These are phyloP conservation scores for Amylostereum chailletii DNA, from an alignment of 1,284 basidiomycete species.

Conservation along the genomic window DNA sequence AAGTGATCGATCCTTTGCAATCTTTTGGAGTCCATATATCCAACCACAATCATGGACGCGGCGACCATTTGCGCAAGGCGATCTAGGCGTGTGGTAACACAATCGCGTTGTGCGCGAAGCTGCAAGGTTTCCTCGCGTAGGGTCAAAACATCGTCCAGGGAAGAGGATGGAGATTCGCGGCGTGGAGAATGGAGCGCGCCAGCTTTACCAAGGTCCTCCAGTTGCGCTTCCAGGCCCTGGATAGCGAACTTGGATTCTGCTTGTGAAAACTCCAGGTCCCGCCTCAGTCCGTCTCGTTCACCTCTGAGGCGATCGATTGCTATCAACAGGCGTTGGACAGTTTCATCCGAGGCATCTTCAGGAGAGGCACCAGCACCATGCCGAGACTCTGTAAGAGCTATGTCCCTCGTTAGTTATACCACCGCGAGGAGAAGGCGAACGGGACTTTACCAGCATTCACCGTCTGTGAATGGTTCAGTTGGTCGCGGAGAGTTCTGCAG, in stretches of 20 bases:
- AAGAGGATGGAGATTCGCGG: no score
- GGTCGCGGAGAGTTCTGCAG: neutral
- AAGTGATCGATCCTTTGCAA: no score
- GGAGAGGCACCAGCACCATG: neutral
- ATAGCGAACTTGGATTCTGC: conserved; percentile 64
- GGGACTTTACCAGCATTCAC: neutral
- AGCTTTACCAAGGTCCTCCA: neutral
- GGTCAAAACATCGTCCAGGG: no score
- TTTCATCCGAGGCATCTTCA: conserved; percentile 17
- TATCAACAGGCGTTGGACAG: conserved; percentile 45
- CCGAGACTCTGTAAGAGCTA: neutral
- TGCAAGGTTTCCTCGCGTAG: no score
- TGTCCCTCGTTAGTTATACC: no score
- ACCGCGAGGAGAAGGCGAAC: no score
- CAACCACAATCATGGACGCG: no score
- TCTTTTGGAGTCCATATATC: neutral
- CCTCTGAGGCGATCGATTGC: conserved; percentile 59
- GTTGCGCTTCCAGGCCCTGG: conserved; percentile 46
- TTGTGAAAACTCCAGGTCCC: conserved; percentile 62
- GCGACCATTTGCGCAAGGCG: no score
- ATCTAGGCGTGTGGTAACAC: no score
- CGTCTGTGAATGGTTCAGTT: neutral
- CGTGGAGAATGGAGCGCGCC: neutral
- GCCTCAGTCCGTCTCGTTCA: conserved; percentile 63
- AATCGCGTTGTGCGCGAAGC: no score